These are phyloP conservation scores for Clarkia xantiana DNA, from an alignment of 345 rosid species.

Conservation along the genomic window DNA sequence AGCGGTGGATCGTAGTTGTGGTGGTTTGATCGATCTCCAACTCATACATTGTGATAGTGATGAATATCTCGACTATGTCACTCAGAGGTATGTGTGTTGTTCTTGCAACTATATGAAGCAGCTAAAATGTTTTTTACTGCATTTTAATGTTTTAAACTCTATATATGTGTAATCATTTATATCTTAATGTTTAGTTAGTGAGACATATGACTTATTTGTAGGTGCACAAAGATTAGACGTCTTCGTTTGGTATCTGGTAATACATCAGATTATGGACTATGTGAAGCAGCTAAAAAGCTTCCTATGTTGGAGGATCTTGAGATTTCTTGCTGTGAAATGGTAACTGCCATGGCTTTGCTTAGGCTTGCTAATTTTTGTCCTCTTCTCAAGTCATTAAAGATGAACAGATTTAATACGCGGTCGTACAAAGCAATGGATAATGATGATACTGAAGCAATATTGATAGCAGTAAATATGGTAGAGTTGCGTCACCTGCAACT, in stretches of 20 bases:
- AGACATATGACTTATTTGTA: no score
- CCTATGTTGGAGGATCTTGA: slow-evolving; percentile 52
- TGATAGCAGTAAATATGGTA: slow-evolving; percentile 51
- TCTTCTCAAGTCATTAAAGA: no score
- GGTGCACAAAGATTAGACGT: slow-evolving; percentile 32
- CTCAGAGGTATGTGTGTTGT: slow-evolving; percentile 30
- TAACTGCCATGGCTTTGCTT: slow-evolving; percentile 14
- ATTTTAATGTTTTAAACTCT: no score
- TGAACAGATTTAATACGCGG: slow-evolving; percentile 22
- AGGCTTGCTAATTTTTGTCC: slow-evolving; percentile 27
- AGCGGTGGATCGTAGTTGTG: no score
- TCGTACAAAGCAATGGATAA: slow-evolving; percentile 9
- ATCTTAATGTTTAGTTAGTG: no score
- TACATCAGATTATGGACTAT: slow-evolving; percentile 28
- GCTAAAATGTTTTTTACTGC: no score
- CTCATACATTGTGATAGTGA: slow-evolving; percentile 24
- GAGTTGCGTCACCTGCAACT: slow-evolving; percentile 36
- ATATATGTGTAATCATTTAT: no score
- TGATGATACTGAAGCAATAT: slow-evolving; percentile 36
- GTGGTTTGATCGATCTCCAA: slow-evolving; percentile 26
- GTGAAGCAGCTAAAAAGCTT: slow-evolving; percentile 23
- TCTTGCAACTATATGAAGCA: no score
- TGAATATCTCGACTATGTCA: slow-evolving; percentile 29
- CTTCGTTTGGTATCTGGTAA: slow-evolving; percentile 23
- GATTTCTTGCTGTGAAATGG: slow-evolving; percentile 18